phyloP scores from a whole-genome alignment of 352 stramenopile genomes.

The Phytophthora pseudosyringae region DNA sequence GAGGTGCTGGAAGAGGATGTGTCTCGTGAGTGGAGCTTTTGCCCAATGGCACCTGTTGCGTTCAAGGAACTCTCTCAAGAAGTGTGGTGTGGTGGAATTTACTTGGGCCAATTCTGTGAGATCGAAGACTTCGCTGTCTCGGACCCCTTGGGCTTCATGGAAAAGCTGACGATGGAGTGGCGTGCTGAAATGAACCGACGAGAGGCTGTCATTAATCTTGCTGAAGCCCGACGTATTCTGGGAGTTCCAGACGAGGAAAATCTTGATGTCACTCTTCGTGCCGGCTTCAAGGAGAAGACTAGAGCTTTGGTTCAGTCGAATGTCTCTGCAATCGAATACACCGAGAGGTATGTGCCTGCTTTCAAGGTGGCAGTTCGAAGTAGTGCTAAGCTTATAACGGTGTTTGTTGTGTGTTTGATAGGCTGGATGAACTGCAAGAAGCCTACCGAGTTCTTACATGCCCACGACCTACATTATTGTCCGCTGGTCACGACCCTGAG shows the following conservation, averaged over 20 bases:
- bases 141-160: constrained; percentile 90
- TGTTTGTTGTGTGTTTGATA: constrained; percentile 16
- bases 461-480: constrained; percentile 71
- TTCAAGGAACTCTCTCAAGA: constrained; percentile 92
- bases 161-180: constrained; percentile 80
- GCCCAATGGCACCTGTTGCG: constrained; percentile 90
- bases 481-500: constrained; percentile 69
- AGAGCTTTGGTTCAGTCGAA: constrained; percentile 40
- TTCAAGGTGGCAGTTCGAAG: neutral
- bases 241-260: constrained; percentile 26
- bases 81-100: constrained; percentile 95
- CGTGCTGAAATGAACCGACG: constrained; percentile 64
- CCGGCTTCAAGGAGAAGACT: constrained; percentile 63
- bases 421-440: constrained; percentile 55
- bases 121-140: constrained; percentile 80
- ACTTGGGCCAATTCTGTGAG: constrained; percentile 93
- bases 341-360: constrained; percentile 42
- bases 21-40: constrained; percentile 90
- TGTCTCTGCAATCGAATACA: constrained; percentile 39
- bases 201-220: constrained; percentile 32
- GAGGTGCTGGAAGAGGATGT: constrained; percentile 90
- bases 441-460: constrained; percentile 75
- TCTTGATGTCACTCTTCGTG: constrained; percentile 43
- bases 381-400: constrained; percentile 4
- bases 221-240: constrained; percentile 56